These are phyloP conservation scores for Pouteria glomerata DNA, from an alignment of 148 eudicot species.

Conservation along the genomic window DNA sequence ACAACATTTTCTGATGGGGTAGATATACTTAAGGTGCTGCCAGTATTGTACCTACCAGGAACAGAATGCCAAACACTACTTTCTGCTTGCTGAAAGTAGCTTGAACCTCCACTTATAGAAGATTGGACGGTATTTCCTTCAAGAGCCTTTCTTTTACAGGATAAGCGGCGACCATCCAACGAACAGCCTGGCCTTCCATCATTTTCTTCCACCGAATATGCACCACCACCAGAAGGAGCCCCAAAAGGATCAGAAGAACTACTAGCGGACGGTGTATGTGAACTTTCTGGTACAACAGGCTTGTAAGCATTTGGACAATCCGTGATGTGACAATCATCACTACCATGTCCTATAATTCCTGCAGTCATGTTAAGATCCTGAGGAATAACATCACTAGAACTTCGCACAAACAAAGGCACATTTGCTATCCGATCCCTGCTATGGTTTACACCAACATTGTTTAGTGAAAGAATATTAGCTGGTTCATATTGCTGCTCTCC, in stretches of 20 bases:
- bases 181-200: slow-evolving; percentile 53
- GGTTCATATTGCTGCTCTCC: slow-evolving; percentile 35
- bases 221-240: slow-evolving; percentile 42
- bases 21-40: slow-evolving; percentile 24
- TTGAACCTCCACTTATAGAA: slow-evolving; percentile 55
- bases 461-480: slow-evolving; percentile 28
- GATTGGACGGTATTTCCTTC: slow-evolving; percentile 73
- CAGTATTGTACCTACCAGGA: slow-evolving; percentile 28
- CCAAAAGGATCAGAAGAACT: slow-evolving; percentile 44
- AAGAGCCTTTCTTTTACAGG: slow-evolving; percentile 78
- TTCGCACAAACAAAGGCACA: slow-evolving; percentile 25
- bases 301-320: slow-evolving; percentile 31
- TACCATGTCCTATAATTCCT: slow-evolving; percentile 28
- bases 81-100: slow-evolving; percentile 36
- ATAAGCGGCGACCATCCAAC: slow-evolving; percentile 51
- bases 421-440: slow-evolving; percentile 21
- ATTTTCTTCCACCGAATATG: slow-evolving; percentile 44
- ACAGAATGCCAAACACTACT: slow-evolving; percentile 41
- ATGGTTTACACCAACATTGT: slow-evolving; percentile 35
- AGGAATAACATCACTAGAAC: slow-evolving; percentile 29
- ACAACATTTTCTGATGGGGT: slow-evolving; percentile 27
- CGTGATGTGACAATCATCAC: slow-evolving; percentile 28
- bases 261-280: slow-evolving; percentile 28
- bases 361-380: slow-evolving; percentile 40
- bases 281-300: slow-evolving; percentile 26